These are phyloP conservation scores for Arabidopsis suecica DNA, from an alignment of 345 rosid genomes.

Conservation along the genomic window DNA sequence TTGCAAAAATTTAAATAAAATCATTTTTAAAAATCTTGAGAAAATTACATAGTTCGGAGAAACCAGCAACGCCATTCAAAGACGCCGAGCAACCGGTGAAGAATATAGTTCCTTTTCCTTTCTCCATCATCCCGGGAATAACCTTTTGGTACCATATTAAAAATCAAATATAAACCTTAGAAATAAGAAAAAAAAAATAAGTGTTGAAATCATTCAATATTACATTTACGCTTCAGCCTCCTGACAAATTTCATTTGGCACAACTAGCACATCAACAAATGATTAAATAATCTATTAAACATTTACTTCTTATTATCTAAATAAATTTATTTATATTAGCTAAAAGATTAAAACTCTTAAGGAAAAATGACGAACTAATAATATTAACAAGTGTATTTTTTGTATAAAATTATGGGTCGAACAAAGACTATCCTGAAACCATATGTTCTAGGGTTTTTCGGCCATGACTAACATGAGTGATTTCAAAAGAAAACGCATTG, in stretches of 20 bases:
- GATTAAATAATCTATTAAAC: neutral
- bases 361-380: neutral
- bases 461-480: neutral
- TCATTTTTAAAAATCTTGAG: neutral
- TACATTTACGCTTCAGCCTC: neutral
- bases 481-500: neutral
- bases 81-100: conserved; percentile 97
- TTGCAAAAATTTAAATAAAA: neutral
- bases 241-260: too few species aligned
- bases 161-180: neutral
- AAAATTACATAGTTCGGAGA: conserved; percentile 77
- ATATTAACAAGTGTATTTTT: neutral
- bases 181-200: neutral
- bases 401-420: neutral
- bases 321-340: neutral
- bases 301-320: too few species aligned
- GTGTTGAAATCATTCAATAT: conserved; percentile 12
- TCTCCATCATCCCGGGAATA: conserved; percentile 88
- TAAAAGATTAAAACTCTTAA: neutral
- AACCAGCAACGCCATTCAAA: conserved; percentile 79
- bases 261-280: too few species aligned
- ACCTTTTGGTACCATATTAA: conserved; percentile 51
- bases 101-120: conserved; percentile 87
- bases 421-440: neutral
- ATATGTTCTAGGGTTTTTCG: neutral